phyloP scores from a whole-genome alignment of 2,329 filamentous ascomycete genomes.

The Aurifilum marmelostoma region DNA sequence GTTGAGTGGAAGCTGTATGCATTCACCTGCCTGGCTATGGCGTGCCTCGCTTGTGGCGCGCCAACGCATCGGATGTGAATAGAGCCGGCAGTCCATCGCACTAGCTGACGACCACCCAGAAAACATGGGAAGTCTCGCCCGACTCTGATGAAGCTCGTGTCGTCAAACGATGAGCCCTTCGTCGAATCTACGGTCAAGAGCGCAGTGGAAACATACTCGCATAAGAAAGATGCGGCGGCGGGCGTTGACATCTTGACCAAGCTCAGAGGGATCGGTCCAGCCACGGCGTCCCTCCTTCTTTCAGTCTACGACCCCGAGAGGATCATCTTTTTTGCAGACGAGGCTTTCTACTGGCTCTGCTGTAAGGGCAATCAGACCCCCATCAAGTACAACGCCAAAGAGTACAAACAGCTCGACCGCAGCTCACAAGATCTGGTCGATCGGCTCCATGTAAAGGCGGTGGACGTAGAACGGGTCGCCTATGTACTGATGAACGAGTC shows the following conservation, averaged over 20 bases:
- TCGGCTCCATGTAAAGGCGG: constrained; percentile 58
- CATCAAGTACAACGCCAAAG: constrained; percentile 72
- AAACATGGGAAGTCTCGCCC: constrained; percentile 65
- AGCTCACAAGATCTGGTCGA: constrained; percentile 47
- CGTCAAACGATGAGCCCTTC: constrained; percentile 58
- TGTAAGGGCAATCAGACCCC: constrained; percentile 52
- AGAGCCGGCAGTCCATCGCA: not conserved
- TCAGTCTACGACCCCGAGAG: constrained; percentile 62
- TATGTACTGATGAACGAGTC: constrained; percentile 64
- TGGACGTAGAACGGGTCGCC: constrained; percentile 71
- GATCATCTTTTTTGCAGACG: constrained; percentile 79
- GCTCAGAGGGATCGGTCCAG: constrained; percentile 77
- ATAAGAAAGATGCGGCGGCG: constrained; percentile 40
- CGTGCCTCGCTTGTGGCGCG: not conserved
- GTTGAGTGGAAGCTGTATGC: constrained; percentile 74
- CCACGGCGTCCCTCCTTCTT: constrained; percentile 76
- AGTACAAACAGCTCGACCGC: constrained; percentile 63
- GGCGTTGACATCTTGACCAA: constrained; percentile 59
- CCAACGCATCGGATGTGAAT: not conserved
- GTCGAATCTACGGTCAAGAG: constrained; percentile 54
- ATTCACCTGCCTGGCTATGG: not conserved
- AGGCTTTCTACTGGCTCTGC: constrained; percentile 74
- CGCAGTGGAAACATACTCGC: constrained; percentile 53
- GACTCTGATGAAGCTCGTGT: constrained; percentile 61
- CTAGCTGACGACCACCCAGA: constrained; percentile 42